phyloP scores from a whole-genome alignment of 2,329 filamentous ascomycete genomes.

The Coccinonectria pachysandricola region DNA sequence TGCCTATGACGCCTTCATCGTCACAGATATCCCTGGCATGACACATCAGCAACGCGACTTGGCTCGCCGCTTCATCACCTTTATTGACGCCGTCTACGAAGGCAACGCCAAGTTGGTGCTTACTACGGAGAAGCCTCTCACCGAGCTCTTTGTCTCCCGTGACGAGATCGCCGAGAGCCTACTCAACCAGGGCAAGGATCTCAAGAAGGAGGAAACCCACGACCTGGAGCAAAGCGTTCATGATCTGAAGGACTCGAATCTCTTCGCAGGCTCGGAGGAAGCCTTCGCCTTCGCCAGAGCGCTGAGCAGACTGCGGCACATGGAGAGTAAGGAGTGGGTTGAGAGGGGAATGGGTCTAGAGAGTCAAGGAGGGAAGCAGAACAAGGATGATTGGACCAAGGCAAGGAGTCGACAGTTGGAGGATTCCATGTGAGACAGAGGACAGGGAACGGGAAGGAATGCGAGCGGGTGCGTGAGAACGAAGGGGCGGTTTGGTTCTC shows the following conservation, averaged over 20 bases:
- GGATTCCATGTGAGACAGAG: slow-evolving; percentile 46
- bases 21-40: slow-evolving; percentile 90
- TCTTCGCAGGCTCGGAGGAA: slow-evolving; percentile 94
- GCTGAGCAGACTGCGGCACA: slow-evolving; percentile 73
- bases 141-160: slow-evolving; percentile 73
- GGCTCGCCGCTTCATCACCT: slow-evolving; percentile 89
- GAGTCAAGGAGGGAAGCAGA: slow-evolving; percentile 50
- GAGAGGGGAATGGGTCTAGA: slow-evolving; percentile 67
- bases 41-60: slow-evolving; percentile 76
- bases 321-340: slow-evolving; percentile 93
- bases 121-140: slow-evolving; percentile 76
- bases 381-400: slow-evolving; percentile 56
- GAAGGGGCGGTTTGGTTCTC: too few relatives aligned
- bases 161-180: slow-evolving; percentile 53
- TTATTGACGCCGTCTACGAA: slow-evolving; percentile 95
- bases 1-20: slow-evolving; percentile 83
- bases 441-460: slow-evolving; percentile 1
- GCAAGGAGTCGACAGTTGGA: slow-evolving; percentile 58
- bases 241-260: slow-evolving; percentile 71
- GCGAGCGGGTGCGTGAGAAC: too few relatives aligned
- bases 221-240: slow-evolving; percentile 77
- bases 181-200: slow-evolving; percentile 36
- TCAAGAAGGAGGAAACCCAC: slow-evolving; percentile 61
- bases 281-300: slow-evolving; percentile 91
- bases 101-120: slow-evolving; percentile 86